Base-by-base conservation (phyloP, 306 rosid species). In the Alnus glutinosa region DNA sequence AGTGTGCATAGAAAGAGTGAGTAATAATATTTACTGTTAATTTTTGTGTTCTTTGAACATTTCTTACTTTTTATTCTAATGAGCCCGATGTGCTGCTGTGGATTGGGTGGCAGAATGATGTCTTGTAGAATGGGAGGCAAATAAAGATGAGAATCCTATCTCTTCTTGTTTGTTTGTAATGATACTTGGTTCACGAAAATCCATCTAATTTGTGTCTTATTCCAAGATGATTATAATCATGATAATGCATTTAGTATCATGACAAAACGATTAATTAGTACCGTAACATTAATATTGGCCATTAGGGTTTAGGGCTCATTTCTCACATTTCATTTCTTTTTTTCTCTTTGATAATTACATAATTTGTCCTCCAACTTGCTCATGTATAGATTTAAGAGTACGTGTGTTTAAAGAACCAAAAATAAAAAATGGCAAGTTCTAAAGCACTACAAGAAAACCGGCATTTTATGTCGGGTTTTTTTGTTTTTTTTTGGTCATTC, bases 91-190 rank as follows among this genome's bases (percentile, higher is more conserved):
- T 23, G 28, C 28, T 23, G 28, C 28, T 23, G 28, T 23, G 28
- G 28, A 23, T 23, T 52, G n/a, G 52, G 52, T 9, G 37, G 11
- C 70, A 63, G 14, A 63, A 63, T 63, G 16, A 15, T 63, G 46
- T 63, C 46, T 5, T 34, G 70, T 63, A 63, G 70, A 32, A 63
- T 15, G 10, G 12, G 39, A 59, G 66, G 39, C 46, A 63, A 63
- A 54, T 13, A 36, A 32, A 63, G 4, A 63, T 12, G 18, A 63
- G 47, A 63, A 63, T 13, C n/a, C 44, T 63, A 32, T 19, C 34
- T 28, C 34, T 59, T 36, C 70, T 63, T 63, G 70, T 63, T 63
- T 28, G 34, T 34, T 63, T 63, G 70, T 34, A 36, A 63, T 34
- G 46, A 63, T 63, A 63, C 8, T 34, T 19, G 30, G 36, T 11